Percentiles rank a stretch among this genome's conserved stretches.
phyloP scores from a whole-genome alignment of 805 yeast species.

The Saturnispora bothae region DNA sequence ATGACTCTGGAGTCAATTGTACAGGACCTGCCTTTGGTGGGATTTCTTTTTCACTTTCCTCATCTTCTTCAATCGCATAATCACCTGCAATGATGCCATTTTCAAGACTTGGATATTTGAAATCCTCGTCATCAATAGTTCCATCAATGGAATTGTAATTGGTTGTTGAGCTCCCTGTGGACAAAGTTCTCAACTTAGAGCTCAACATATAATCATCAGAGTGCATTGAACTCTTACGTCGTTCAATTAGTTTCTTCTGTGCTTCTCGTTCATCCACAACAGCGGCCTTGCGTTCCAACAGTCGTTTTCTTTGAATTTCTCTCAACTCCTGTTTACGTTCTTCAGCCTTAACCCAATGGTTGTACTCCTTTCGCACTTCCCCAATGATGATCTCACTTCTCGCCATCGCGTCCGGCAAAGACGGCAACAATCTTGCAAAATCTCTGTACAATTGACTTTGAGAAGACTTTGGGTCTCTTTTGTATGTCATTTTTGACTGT shows the following conservation, averaged over 20 bases:
- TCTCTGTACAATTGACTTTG: slow-evolving; percentile 20
- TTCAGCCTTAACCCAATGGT: slow-evolving; percentile 17
- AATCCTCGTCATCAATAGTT: not conserved
- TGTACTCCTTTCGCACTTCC: slow-evolving; percentile 20
- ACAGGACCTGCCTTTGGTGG: not conserved
- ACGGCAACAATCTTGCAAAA: slow-evolving; percentile 17
- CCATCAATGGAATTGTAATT: slow-evolving; percentile 3
- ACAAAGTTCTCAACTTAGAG: slow-evolving; percentile 18
- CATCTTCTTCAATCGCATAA: slow-evolving; percentile 12
- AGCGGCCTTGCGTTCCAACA: slow-evolving; percentile 15
- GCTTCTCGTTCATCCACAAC: slow-evolving; percentile 8
- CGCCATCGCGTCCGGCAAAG: slow-evolving; percentile 21
- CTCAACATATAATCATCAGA: slow-evolving; percentile 14
- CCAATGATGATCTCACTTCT: slow-evolving; percentile 24
- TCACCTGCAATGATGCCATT: slow-evolving; percentile 2
- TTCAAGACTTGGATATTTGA: slow-evolving; percentile 13
- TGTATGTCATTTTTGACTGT: slow-evolving; percentile 16
- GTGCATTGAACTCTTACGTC: slow-evolving; percentile 14
- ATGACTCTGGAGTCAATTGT: not conserved
- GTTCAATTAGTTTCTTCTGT: slow-evolving; percentile 7
- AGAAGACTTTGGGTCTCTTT: slow-evolving; percentile 14
- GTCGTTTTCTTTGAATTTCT: slow-evolving; percentile 16
- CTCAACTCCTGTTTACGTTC: slow-evolving; percentile 15
- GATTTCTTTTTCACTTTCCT: slow-evolving; percentile 1
- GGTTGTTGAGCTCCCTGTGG: slow-evolving; percentile 11